A percentile compares a stretch with the other conserved stretches of the same genome.
These are phyloP conservation scores for Helicocarpus griseus DNA, from an alignment of 2,329 filamentous ascomycete genomes.

Conservation along the genomic window DNA sequence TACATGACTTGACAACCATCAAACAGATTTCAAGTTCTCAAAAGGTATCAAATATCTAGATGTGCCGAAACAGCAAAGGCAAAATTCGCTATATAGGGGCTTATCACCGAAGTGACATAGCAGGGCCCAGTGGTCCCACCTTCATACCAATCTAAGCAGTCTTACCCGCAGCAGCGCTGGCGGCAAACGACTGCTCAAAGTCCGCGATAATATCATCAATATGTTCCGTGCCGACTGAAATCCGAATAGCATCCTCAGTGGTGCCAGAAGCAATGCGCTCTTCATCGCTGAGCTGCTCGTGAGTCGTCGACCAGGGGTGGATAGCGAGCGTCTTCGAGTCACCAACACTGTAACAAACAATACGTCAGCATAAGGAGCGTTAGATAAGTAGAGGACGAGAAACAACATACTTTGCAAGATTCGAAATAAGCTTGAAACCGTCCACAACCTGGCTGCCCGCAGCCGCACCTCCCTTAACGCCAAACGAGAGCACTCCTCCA, in stretches of 20 bases:
- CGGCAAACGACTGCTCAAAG: constrained; percentile 81
- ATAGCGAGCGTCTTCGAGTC: constrained; percentile 93
- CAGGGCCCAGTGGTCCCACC: too few relatives aligned
- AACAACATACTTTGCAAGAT: constrained; percentile 65
- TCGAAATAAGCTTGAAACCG: constrained; percentile 88
- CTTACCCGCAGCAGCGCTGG: constrained; percentile 25
- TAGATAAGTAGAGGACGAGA: neutral
- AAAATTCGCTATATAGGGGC: too few relatives aligned
- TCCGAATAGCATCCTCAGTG: constrained; percentile 81
- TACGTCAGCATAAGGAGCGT: neutral
- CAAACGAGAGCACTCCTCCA: constrained; percentile 86
- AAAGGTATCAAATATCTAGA: too few relatives aligned
- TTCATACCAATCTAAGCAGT: neutral
- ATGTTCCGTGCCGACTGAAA: constrained; percentile 91
- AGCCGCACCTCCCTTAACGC: constrained; percentile 77
- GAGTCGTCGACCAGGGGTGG: constrained; percentile 90
- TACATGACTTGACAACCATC: neutral
- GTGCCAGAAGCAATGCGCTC: constrained; percentile 75
- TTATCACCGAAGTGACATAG: too few relatives aligned
- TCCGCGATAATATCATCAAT: constrained; percentile 96
- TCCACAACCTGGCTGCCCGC: constrained; percentile 85
- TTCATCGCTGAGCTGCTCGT: constrained; percentile 78
- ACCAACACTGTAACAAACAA: constrained; percentile 52
- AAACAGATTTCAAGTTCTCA: too few relatives aligned
- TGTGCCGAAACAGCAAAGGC: too few relatives aligned